Base-by-base conservation (phyloP, 495 filamentous ascomycete species). In the Immersiella caudata region DNA sequence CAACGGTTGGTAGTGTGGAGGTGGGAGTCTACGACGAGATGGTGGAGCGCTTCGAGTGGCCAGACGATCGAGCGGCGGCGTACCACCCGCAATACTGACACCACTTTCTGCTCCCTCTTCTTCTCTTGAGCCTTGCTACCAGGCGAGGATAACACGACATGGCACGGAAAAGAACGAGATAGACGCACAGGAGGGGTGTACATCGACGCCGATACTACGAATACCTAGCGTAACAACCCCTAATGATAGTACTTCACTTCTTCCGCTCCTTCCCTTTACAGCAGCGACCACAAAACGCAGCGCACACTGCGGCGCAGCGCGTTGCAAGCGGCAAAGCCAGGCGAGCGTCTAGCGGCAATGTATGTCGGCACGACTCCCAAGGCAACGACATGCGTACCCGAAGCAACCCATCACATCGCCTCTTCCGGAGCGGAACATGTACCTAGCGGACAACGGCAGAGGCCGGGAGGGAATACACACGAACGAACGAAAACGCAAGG, bases 21-120 rank as follows among this genome's bases (percentile, higher is more conserved):
- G 60, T 64, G 49, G 49, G n/a, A 20, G 49, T 64, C 18, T 64
- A 64, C 27, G 49, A 64, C 6, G 61, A 64, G 16, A 40, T 56
- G 62, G 51, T 65, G 22, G 63, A 65, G n/a, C 58, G 26, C 21
- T 56, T 51, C 33, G 12, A 29, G 26, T 59, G 57, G 55, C 55
- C 55, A 8, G 22, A 29, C 16, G 40, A 18, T 12, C 5, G 5
- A 5, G 16, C 40, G 40, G 16, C 40, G 16, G 9, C 40, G 11
- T 46, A 46, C 40, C 40, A 46, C 40, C 16, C 40, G 40, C 40
- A 46, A 18, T 46, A 46, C 11, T 46, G 40, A 46, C 16, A 46
- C 40, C 40, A n/a, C 29, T 33, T 33, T 46, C 40, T n/a, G n/a
- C 40, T 46, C 40, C 40, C 11, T 46, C 16, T 14, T 18, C 11